Evolutionary conservation across 257 asterid genomes (phyloP).

Genomic region (Solanum medicagineum): DNA sequence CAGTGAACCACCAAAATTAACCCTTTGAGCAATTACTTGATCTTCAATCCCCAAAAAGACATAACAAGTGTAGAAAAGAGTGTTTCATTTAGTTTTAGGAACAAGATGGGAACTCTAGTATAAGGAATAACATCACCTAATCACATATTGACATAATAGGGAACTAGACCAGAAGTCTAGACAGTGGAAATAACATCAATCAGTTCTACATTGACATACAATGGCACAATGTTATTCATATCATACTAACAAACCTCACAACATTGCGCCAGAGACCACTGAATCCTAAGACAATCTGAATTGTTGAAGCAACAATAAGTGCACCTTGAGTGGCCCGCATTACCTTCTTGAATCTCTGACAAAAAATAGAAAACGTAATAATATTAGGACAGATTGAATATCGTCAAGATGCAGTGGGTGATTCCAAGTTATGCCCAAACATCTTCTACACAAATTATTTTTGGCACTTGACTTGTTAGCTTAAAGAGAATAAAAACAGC

Average conservation of each 20-base stretch:
- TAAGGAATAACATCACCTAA: not conserved
- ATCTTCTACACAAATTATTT: not conserved
- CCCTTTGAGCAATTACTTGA: not conserved
- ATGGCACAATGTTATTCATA: not conserved
- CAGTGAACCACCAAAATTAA: not conserved
- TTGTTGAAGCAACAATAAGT: slow-evolving; percentile 62
- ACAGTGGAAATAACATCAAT: not conserved
- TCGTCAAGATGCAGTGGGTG: not conserved
- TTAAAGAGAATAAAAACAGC: not conserved
- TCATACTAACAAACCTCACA: slow-evolving; percentile 34
- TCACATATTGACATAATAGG: not conserved
- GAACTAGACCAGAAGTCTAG: not conserved
- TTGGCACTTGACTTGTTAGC: not conserved
- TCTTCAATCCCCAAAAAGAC: not conserved
- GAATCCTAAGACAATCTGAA: slow-evolving; percentile 78
- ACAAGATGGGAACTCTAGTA: not conserved
- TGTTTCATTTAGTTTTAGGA: not conserved
- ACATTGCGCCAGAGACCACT: slow-evolving; percentile 88
- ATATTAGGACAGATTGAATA: not conserved
- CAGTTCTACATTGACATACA: not conserved
- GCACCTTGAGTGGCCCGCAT: slow-evolving; percentile 95
- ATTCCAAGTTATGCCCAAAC: not conserved
- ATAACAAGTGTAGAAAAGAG: not conserved
- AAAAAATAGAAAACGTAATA: not conserved
- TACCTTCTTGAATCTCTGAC: slow-evolving; percentile 60